Percentiles rank a stretch among this genome's conserved stretches.
These are phyloP conservation scores for Chondrus crispus DNA, from an alignment of 23 red algal genomes.

Conservation along the genomic window DNA sequence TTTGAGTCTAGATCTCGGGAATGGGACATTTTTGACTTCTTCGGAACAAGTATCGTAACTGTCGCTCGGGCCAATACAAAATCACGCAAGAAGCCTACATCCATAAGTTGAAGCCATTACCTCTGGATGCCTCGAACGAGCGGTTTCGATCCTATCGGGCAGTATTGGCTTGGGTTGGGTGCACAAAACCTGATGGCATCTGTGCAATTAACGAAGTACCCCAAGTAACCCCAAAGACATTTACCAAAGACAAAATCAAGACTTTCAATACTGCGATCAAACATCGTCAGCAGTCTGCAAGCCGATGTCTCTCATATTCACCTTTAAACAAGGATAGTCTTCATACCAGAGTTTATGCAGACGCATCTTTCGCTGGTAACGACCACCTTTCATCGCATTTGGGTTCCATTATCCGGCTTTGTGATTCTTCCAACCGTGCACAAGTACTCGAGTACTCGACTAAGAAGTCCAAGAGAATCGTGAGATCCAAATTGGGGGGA, in stretches of 20 bases:
- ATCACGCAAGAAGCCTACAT: not conserved
- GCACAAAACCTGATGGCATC: not conserved
- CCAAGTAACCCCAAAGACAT: not conserved
- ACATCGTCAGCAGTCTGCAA: not conserved
- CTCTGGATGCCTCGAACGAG: not conserved
- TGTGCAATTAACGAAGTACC: not conserved
- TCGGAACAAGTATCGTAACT: not conserved
- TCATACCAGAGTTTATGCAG: not conserved
- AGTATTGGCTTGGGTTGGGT: not conserved
- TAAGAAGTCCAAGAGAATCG: not conserved
- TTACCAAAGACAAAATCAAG: not conserved
- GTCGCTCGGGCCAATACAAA: not conserved
- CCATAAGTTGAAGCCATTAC: not conserved
- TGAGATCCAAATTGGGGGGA: not conserved
- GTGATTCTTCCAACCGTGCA: not conserved
- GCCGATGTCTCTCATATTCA: not conserved
- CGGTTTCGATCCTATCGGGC: not conserved
- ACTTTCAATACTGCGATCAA: not conserved
- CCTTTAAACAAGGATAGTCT: not conserved
- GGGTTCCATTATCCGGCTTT: not conserved
- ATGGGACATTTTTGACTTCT: not conserved
- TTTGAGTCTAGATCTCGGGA: not conserved
- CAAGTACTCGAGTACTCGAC: not conserved
- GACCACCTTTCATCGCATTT: not conserved
- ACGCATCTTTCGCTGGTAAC: not conserved